Conservation (phyloP, 2,329 filamentous ascomycete species). For the Hirsutella minnesotensis region DNA sequence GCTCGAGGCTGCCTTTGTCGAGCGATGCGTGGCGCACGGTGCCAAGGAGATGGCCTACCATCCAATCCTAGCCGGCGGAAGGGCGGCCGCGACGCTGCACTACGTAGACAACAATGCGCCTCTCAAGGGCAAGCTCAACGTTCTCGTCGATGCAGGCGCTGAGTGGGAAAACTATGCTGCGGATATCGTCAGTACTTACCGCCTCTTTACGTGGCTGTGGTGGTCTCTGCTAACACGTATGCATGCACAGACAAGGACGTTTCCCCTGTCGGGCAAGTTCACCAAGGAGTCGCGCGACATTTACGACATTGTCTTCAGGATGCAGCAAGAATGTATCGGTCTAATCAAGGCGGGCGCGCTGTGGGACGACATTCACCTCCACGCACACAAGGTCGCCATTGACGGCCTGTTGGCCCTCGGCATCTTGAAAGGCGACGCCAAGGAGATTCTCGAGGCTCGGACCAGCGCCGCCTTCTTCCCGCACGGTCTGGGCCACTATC, state of each 20-base stretch:
- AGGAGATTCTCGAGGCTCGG: constrained; percentile 40
- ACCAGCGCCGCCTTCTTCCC: constrained; percentile 53
- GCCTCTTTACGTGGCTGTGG: too few species aligned
- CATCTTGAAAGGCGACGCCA: constrained; percentile 52
- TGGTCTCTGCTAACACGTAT: too few species aligned
- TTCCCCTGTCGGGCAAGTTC: constrained; percentile 64
- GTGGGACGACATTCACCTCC: constrained; percentile 61
- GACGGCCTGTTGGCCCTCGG: constrained; percentile 59
- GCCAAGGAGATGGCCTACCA: constrained; percentile 74
- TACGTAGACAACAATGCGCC: constrained; percentile 71
- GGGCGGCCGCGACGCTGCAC: constrained; percentile 77
- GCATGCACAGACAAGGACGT: constrained; percentile 59
- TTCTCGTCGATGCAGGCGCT: too few species aligned
- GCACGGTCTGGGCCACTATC: constrained; percentile 52
- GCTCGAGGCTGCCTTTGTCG: constrained; percentile 66
- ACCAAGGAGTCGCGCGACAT: constrained; percentile 57
- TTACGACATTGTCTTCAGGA: constrained; percentile 65
- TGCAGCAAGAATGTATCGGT: constrained; percentile 67
- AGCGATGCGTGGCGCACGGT: constrained; percentile 58
- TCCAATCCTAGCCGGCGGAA: constrained; percentile 75
- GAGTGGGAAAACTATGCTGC: too few species aligned
- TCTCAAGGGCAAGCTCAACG: constrained; percentile 51
- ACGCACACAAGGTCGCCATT: constrained; percentile 62
- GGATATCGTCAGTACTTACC: too few species aligned
- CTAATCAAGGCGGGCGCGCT: constrained; percentile 55